These are phyloP conservation scores for Tolypocladium cylindrosporum DNA, from an alignment of 2,329 filamentous ascomycete species.

Conservation along the genomic window DNA sequence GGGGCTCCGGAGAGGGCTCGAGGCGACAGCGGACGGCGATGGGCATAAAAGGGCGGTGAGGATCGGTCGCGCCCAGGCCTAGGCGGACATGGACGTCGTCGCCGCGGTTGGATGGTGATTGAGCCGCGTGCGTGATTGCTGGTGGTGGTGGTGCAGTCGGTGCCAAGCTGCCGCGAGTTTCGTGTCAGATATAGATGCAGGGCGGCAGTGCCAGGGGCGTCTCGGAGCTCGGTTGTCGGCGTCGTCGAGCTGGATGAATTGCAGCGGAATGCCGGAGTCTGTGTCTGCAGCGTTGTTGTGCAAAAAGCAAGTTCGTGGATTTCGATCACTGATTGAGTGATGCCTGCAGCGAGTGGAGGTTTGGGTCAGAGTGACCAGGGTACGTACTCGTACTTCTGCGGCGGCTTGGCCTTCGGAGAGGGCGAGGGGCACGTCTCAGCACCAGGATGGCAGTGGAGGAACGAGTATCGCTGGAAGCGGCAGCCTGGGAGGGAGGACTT, in stretches of 20 bases:
- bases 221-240: neutral
- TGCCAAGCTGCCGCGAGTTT: neutral
- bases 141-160: neutral
- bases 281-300: neutral
- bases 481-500: neutral
- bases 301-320: neutral
- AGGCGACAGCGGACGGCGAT: constrained; percentile 11
- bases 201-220: neutral
- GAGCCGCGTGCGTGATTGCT: neutral
- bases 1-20: neutral
- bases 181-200: neutral
- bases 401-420: neutral
- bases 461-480: neutral
- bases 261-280: neutral
- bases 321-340: neutral
- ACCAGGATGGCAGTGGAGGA: neutral
- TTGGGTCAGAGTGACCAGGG: neutral
- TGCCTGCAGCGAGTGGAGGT: neutral
- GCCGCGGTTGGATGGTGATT: neutral
- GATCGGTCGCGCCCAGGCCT: constrained; percentile 2
- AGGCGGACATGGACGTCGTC: constrained; percentile 4
- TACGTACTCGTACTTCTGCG: neutral
- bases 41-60: neutral
- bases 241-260: neutral
- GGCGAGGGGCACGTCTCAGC: neutral